Conservation (phyloP, 306 rosid species). For the Gastrolobium villosum region DNA sequence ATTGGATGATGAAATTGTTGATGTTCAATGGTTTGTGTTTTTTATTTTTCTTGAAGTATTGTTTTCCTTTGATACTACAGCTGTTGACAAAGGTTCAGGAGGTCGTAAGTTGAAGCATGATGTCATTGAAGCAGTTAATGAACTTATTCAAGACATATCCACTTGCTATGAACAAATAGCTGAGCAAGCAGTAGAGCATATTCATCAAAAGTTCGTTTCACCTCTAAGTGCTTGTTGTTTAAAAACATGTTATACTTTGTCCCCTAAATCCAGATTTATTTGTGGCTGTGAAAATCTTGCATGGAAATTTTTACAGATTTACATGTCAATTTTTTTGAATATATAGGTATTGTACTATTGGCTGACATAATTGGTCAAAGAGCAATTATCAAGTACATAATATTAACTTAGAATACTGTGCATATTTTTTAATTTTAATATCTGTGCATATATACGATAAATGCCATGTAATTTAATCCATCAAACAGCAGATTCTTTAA, state of each 20-base stretch:
- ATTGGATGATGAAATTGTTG: conserved; percentile 39
- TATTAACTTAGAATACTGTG: conserved; percentile 10
- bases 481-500: neutral
- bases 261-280: conserved; percentile 26
- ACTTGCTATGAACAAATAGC: conserved; percentile 95
- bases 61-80: conserved; percentile 61
- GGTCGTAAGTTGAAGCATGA: conserved; percentile 93
- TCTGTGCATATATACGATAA: conserved; percentile 20
- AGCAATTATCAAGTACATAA: conserved; percentile 18
- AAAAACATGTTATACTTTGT: conserved; percentile 39
- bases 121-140: conserved; percentile 98
- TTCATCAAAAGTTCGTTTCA: conserved; percentile 88
- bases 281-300: conserved; percentile 31
- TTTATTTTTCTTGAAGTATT: conserved; percentile 34
- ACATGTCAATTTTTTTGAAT: neutral
- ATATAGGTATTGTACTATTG: conserved; percentile 9
- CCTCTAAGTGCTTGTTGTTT: neutral
- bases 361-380: conserved; percentile 28
- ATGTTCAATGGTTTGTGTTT: conserved; percentile 32
- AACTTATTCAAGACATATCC: conserved; percentile 90
- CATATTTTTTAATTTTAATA: neutral
- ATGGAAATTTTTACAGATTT: conserved; percentile 12
- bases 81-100: conserved; percentile 87
- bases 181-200: conserved; percentile 99
- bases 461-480: conserved; percentile 21